Conservation (phyloP, 257 asterid genomes). For the Dorcoceras hygrometricum region DNA sequence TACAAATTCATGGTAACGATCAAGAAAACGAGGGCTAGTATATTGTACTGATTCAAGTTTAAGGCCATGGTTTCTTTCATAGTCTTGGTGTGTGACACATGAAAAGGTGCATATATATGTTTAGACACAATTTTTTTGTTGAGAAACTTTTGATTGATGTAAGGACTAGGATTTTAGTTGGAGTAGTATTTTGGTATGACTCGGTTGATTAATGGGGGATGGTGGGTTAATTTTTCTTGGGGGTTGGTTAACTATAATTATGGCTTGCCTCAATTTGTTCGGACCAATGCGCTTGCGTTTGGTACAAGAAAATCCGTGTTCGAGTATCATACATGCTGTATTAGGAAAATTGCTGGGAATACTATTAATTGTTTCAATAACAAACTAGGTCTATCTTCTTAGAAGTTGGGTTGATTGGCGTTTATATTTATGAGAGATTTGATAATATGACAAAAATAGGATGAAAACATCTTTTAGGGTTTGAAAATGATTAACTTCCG, state of each 20-base stretch:
- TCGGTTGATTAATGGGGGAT: not conserved
- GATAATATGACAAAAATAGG: too few relatives aligned
- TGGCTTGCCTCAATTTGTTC: constrained; percentile 39
- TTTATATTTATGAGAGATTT: too few relatives aligned
- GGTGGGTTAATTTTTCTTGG: constrained; percentile 27
- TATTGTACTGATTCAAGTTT: constrained; percentile 13
- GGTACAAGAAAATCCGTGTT: constrained; percentile 29
- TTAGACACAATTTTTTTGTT: not conserved
- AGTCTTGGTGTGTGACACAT: constrained; percentile 1
- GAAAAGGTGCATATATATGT: constrained; percentile 25
- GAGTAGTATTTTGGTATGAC: constrained; percentile 61
- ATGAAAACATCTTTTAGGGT: too few relatives aligned
- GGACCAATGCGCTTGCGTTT: constrained; percentile 37
- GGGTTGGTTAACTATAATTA: constrained; percentile 55
- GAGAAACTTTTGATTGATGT: constrained; percentile 39
- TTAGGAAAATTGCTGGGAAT: too few relatives aligned
- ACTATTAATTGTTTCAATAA: too few relatives aligned
- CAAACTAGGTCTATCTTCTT: too few relatives aligned
- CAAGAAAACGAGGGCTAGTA: constrained; percentile 28
- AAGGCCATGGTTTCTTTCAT: constrained; percentile 32
- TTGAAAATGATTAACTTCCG: too few relatives aligned
- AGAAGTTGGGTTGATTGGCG: too few relatives aligned
- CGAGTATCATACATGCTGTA: too few relatives aligned
- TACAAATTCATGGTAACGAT: constrained; percentile 14
- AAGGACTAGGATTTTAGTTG: constrained; percentile 2